Evolutionary conservation across 2,329 filamentous ascomycete genomes (phyloP), one percentile per base, ranked within the genome.

Genomic region (Fusarium sp.): DNA sequence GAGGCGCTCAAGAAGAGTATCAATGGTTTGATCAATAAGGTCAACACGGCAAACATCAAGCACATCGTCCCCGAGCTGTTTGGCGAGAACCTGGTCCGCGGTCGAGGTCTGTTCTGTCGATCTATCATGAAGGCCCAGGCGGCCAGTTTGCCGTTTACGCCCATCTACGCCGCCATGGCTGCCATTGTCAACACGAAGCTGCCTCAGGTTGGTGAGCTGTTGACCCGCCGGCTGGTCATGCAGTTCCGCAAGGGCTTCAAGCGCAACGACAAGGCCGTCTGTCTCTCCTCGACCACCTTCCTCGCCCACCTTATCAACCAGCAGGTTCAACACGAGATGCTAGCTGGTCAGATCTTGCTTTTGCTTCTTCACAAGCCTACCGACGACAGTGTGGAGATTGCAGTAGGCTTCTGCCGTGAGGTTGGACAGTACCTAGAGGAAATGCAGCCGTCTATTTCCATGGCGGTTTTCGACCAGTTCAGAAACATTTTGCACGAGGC

Each of bases 121-220:
- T 96, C 94, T 77, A 96, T 99, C 79, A 98, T 98, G 95, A 98
- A 98, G 86, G 96, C 96, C 1, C 96, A 99, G 85, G 95, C 96
- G 16, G 95, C 96, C 11, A 97, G 94, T 87, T 88, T 98, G 82
- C 95, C 96, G 0, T 99, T 98, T 79, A 98, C 96, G 0, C 94
- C 96, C 11, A 97, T 99, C 71, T 98, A 98, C 79, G 96, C 96
- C 14, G 94, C 95, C 58, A 97, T 98, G 92, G 94, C 92, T 2
- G 95, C 96, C 40, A 97, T 98, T 78, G 95, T 98, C 81, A 99
- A 99, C 82, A 98, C 96, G 16, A 99, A 99, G 83, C 87, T 99
- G 68, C 96, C 96, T 1, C 93, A 96, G 81, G 95, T 98, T 31
- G 96, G 96, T 68, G 96, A 99, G 84, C 87, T 99, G 71, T 87